Percentiles rank a stretch among this genome's conserved stretches.
Conservation (phyloP, 2,329 filamentous ascomycete species). For the Trichoderma sp. region DNA sequence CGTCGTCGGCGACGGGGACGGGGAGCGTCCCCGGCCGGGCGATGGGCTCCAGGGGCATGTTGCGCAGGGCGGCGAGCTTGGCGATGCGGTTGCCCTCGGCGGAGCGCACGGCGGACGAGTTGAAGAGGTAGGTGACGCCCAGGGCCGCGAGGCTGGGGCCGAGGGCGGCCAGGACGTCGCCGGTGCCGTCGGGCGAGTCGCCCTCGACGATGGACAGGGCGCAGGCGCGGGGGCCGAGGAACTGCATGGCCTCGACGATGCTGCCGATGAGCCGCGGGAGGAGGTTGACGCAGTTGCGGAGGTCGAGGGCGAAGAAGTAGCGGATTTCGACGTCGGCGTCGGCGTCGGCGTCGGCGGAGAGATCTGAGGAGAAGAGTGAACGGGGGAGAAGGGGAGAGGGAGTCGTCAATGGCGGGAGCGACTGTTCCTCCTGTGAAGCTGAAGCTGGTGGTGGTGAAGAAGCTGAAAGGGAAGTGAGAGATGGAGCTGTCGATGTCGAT, state of each 20-base stretch:
- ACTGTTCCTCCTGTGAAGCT: not conserved
- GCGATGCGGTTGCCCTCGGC: conserved; percentile 48
- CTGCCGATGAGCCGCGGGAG: conserved; percentile 51
- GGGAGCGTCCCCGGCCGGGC: conserved; percentile 35
- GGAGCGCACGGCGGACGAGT: conserved; percentile 49
- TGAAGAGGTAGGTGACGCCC: conserved; percentile 48
- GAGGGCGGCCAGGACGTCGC: conserved; percentile 49
- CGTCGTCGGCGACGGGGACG: conserved; percentile 39
- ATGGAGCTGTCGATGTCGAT: too few species aligned
- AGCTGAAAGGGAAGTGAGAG: not conserved
- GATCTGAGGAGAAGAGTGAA: not conserved
- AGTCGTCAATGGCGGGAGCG: not conserved
- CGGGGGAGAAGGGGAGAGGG: not conserved
- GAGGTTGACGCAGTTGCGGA: conserved; percentile 47
- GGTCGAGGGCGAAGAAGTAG: conserved; percentile 58
- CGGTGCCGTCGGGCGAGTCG: conserved; percentile 55
- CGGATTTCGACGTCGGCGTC: conserved; percentile 26
- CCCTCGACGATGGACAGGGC: conserved; percentile 57
- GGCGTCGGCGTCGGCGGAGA: too few species aligned
- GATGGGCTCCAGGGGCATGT: conserved; percentile 54
- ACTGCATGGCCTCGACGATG: conserved; percentile 51
- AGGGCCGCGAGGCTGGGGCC: conserved; percentile 43
- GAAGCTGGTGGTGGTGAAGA: not conserved
- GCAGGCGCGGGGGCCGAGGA: conserved; percentile 53
- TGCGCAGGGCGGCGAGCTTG: conserved; percentile 54